Evolutionary conservation across 2,329 filamentous ascomycete species (phyloP).

Genomic region (Colletotrichum destructivum): DNA sequence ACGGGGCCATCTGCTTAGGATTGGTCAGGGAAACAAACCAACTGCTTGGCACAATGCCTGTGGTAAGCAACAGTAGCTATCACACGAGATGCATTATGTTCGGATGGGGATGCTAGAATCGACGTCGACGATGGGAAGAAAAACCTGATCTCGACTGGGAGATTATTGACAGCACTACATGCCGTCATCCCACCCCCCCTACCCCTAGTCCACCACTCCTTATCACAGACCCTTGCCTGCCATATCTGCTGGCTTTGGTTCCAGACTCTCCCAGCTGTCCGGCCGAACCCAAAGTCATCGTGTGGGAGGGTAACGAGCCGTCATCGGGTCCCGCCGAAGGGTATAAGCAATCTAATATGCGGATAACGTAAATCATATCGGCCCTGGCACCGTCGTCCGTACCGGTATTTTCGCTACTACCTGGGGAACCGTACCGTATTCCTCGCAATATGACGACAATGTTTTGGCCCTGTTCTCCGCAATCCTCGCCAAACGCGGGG

Average conservation of each 20-base stretch:
- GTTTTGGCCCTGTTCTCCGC: slow-evolving; percentile 20
- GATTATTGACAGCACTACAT: slow-evolving; percentile 9
- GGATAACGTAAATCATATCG: slow-evolving; percentile 7
- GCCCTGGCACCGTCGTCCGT: slow-evolving; percentile 4
- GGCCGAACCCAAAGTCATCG: neutral
- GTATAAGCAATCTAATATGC: neutral
- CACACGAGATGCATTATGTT: slow-evolving; percentile 13
- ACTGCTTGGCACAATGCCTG: slow-evolving; percentile 21
- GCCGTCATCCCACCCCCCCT: slow-evolving; percentile 10
- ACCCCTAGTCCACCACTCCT: neutral
- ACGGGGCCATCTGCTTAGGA: neutral
- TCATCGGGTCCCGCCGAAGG: slow-evolving; percentile 14
- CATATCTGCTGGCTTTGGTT: too few relatives aligned
- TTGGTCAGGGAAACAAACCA: slow-evolving; percentile 3
- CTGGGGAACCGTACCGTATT: slow-evolving; percentile 9
- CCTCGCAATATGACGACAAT: slow-evolving; percentile 22
- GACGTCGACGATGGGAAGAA: neutral
- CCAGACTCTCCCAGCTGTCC: neutral
- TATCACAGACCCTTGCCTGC: neutral
- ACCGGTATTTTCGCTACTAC: too few relatives aligned
- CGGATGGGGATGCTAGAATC: slow-evolving; percentile 22
- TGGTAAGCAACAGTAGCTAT: slow-evolving; percentile 5
- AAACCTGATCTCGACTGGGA: slow-evolving; percentile 17
- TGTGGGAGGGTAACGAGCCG: slow-evolving; percentile 9
- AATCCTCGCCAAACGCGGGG: slow-evolving; percentile 21